These are phyloP conservation scores for Diversispora eburnea DNA, from an alignment of 192 early-diverging fungal genomes.

Conservation along the genomic window DNA sequence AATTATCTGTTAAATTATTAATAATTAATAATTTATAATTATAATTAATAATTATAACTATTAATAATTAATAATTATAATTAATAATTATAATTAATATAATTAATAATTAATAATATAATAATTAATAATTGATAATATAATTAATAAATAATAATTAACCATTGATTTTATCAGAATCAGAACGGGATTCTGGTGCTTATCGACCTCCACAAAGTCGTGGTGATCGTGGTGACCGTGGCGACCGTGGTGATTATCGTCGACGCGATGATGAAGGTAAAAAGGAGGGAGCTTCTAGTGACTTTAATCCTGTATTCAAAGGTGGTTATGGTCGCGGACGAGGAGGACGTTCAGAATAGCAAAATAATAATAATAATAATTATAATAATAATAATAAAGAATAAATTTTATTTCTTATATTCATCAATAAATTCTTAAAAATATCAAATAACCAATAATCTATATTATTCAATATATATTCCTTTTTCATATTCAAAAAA, in stretches of 20 bases:
- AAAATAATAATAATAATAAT: no score
- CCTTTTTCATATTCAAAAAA: no score
- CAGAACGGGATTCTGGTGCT: slow-evolving; percentile 57
- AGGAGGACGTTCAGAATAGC: not conserved
- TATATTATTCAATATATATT: no score
- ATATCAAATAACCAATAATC: no score
- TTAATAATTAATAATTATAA: no score
- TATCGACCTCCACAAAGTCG: slow-evolving; percentile 51
- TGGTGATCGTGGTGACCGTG: slow-evolving; percentile 50
- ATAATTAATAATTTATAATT: not conserved
- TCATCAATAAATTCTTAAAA: no score
- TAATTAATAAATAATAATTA: no score
- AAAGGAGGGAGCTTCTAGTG: slow-evolving; percentile 91
- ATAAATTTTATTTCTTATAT: no score
- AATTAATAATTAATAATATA: no score
- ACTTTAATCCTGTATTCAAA: slow-evolving; percentile 98
- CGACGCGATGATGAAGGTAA: slow-evolving; percentile 65
- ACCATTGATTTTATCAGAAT: slow-evolving; percentile 39
- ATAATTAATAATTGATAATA: no score
- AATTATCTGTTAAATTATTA: not conserved
- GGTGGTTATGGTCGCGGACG: slow-evolving; percentile 54
- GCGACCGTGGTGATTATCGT: slow-evolving; percentile 60
- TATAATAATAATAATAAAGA: no score
- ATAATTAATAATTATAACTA: not conserved
- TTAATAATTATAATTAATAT: no score